Base-by-base conservation (phyloP, 108 stramenopile species). In the Nannochloropsis gaditana region DNA sequence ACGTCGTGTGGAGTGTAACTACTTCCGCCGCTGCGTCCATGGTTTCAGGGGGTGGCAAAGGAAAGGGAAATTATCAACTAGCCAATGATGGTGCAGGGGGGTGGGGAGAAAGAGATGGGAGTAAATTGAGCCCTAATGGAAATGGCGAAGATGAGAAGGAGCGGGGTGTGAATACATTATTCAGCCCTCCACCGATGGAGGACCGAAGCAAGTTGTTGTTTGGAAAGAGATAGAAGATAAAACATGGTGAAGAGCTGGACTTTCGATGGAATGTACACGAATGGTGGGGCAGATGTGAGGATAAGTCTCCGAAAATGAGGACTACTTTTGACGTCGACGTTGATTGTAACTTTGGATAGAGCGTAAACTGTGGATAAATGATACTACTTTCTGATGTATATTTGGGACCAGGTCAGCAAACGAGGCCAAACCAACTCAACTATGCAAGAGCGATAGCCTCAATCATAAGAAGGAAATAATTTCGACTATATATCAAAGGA, bases 81-180 rank as follows among this genome's bases (percentile, higher is more conserved):
- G 15, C 11, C 11, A 50, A 15, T 10, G 47, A 15, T 10, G 59
- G 59, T 1, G 8, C 19, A n/a, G 59, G 59, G 59, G 6, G 59
- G 2, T 15, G 59, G 6, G 59, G 59, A 73, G 6, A 8, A 6
- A 73, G 8, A n/a, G 8, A n/a, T 3, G 59, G 6, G 5, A n/a
- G 2, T 15, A 73, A n/a, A 6, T 5, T 73, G 59, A n/a, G 15
- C 19, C 6, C n/a, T 3, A 3, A 6, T 73, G 8, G 59, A n/a
- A n/a, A n/a, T 73, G 59, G 59, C 8, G 59, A n/a, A 6, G 59
- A 73, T 73, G 59, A 73, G 59, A 73, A 73, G 59, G 59, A 73
- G 59, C 15, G 59, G 59, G 59, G 59, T n/a, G 59, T 73, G 59
- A 73, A 73, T 73, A 8, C 59, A 2, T 6, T 73, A n/a, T 73